Base-by-base conservation (phyloP, 2,329 filamentous ascomycete genomes). In the Exophiala phaeomuriformis region DNA sequence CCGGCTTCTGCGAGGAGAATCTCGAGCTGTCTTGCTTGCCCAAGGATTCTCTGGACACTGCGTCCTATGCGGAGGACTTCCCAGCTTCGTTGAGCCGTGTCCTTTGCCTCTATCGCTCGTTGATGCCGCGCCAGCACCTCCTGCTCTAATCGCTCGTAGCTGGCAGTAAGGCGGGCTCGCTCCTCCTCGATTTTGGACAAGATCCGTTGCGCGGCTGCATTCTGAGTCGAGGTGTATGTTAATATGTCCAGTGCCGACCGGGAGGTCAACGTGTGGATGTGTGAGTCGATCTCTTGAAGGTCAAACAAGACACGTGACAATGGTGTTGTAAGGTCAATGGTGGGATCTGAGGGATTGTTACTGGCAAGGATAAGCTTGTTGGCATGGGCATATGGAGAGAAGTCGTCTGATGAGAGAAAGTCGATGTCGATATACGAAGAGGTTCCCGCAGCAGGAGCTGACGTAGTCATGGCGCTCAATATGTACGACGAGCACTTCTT, bases 291-390 rank as follows among this genome's bases (percentile, higher is more conserved):
- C 71, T 97, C 93, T 68, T 97, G 93, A 2, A 93, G 85, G 71
- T 98, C 93, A 71, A 98, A 98, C 4, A 97, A 82, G 3, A 96
- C 90, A 51, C 89, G 83, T 3, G 90, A 95, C 45, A 98, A 79
- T 2, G 93, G 91, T 10, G 93, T 97, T 4, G 90, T 91, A 53
- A 98, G 85, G 69, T 98, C 93, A 64, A 97, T 81, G 4, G 89
- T 86, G 1, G 85, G 85, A 71, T 97, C 93, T 62, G 85, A 88
- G 54, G 89, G 79, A 72, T 96, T 95, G 75, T 97, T 97, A 51
- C 91, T 97, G 37, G 84, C 79, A 53, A 90, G 82, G 46, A 97
- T 87, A 55, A 98, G 83, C 29, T 82, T 81, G 69, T 97, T 96
- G 64, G 93, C 91, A 67, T 97, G 96, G 10, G 79, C 73, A 19